Percentiles rank a stretch among this genome's conserved stretches.
Evolutionary conservation across 768 basidiomycete genomes (phyloP).

Genomic region (Cubamyces lactineus): DNA sequence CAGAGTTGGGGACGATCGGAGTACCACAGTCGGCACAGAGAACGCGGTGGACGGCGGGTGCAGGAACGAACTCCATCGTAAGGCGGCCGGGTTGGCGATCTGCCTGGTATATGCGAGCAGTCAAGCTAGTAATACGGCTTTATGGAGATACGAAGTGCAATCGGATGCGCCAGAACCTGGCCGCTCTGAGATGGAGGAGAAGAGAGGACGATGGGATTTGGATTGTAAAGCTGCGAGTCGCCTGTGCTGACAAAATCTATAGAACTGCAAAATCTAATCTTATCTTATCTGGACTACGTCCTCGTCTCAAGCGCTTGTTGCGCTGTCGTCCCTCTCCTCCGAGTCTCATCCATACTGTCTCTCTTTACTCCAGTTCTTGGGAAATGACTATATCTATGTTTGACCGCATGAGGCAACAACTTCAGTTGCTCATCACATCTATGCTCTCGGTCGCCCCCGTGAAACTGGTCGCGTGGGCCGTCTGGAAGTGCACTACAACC

Average conservation of each 20-base stretch:
- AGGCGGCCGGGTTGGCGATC: background rate
- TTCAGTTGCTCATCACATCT: no score
- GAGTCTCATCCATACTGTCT: no score
- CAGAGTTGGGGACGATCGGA: slow-evolving; percentile 89
- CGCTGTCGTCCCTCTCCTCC: background rate
- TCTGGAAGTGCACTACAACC: no score
- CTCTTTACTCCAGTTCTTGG: no score
- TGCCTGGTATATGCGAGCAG: no score
- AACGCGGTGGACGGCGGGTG: slow-evolving; percentile 77
- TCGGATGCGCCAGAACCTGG: no score
- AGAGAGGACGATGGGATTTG: background rate
- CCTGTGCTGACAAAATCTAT: slow-evolving; percentile 13
- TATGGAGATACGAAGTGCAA: background rate
- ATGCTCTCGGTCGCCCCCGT: no score
- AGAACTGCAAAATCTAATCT: slow-evolving; percentile 12
- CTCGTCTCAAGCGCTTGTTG: background rate
- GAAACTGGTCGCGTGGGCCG: no score
- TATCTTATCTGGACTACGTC: background rate
- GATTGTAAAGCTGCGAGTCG: background rate
- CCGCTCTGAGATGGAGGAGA: background rate
- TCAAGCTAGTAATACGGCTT: no score
- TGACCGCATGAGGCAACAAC: no score
- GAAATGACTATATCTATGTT: no score
- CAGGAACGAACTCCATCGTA: slow-evolving; percentile 77
- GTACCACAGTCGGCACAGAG: slow-evolving; percentile 93